These are phyloP conservation scores for Solanum habrochaites DNA, from an alignment of 257 asterid genomes.

Conservation along the genomic window DNA sequence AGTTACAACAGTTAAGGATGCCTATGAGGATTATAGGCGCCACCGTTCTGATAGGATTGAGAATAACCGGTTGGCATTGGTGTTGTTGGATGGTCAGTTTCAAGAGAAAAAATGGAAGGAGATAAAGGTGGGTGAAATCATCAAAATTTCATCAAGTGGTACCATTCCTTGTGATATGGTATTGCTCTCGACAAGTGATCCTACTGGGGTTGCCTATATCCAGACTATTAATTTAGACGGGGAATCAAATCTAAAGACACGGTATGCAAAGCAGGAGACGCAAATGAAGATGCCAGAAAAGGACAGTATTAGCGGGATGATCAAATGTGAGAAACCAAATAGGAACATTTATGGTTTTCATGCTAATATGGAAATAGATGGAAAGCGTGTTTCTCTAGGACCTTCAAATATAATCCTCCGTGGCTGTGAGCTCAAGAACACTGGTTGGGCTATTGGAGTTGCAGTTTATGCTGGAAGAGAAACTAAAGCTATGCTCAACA, in stretches of 20 bases:
- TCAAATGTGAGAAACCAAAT: slow-evolving; percentile 92
- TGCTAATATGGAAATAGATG: slow-evolving; percentile 82
- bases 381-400: slow-evolving; percentile 85
- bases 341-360: slow-evolving; percentile 92
- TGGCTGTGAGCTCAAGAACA: slow-evolving; percentile 96
- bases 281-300: slow-evolving; percentile 39
- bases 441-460: slow-evolving; percentile 80
- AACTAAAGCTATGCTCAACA: slow-evolving; percentile 97
- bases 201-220: slow-evolving; percentile 83
- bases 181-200: slow-evolving; percentile 72
- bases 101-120: slow-evolving; percentile 78
- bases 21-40: slow-evolving; percentile 82
- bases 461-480: slow-evolving; percentile 85
- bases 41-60: slow-evolving; percentile 86
- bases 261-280: slow-evolving; percentile 95
- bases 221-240: slow-evolving; percentile 96
- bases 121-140: slow-evolving; percentile 62
- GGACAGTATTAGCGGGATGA: slow-evolving; percentile 44
- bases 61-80: slow-evolving; percentile 66
- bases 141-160: slow-evolving; percentile 53
- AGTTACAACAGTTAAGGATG: slow-evolving; percentile 94
- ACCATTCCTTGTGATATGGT: slow-evolving; percentile 99
- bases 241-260: slow-evolving; percentile 88
- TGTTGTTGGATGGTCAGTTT: slow-evolving; percentile 36
- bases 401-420: slow-evolving; percentile 88